Evolutionary conservation across 192 early-diverging fungal species (phyloP), one percentile per base, ranked within the genome.

Genomic region (Umbelopsis sp.): DNA sequence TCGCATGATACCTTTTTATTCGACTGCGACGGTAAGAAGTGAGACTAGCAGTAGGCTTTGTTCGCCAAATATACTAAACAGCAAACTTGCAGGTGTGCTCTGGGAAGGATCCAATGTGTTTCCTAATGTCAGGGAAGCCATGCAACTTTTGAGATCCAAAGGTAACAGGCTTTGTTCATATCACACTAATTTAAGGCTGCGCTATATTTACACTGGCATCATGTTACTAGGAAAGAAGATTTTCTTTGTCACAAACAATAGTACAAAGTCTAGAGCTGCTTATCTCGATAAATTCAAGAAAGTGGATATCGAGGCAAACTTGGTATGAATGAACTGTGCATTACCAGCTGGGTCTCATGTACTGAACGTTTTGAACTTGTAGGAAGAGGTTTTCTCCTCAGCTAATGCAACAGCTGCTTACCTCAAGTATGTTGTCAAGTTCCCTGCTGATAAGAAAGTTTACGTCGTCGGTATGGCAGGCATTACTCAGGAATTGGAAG

Each of bases 171-270:
- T 18, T 35, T 64, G 15, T 49, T 27, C 35, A 70, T 20, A 6
- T 11, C 21, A 20, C 11, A 15, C 2, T 4, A 8, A 11, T 35
- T 37, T 65, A 30, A 35, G 23, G 23, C 15, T 8, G 8, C 5
- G n/a, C 20, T 21, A 15, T 22, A 13, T 23, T 1, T 12, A 49
- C 13, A 47, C 27, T 55, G 22, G 79, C 71, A 27, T 22, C 21
- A 33, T 46, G 7, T 16, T 25, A 46, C 41, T 48, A 88, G 93
- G 91, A 37, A 99, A 99, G 81, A 87, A 87, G 30, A 71, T 98
- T n/a, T 82, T 97, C 47, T 99, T 98, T 80, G 96, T 99, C 20
- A 95, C 97, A 41, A 99, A 99, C 88, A 99, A 99, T 85, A 93
- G 91, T 78, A 90, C 93, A 46, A 95, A 92, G 55, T 96, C 95